These are phyloP conservation scores for Microascus cirrosus DNA, from an alignment of 2,329 filamentous ascomycete species.

Conservation along the genomic window DNA sequence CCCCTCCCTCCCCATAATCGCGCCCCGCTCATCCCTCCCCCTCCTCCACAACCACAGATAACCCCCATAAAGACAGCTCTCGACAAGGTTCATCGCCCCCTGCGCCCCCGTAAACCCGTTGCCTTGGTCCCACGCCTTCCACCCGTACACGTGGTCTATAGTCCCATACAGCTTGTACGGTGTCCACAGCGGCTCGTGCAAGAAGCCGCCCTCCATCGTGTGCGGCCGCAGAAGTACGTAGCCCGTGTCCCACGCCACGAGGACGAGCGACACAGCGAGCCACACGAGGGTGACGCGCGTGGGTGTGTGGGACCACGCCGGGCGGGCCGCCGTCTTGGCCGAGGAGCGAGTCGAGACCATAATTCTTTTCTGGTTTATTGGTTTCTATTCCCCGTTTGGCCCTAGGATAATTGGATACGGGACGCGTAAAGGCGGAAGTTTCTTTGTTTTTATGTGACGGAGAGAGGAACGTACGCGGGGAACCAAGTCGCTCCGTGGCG, in stretches of 20 bases:
- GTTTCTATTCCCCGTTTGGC: not conserved
- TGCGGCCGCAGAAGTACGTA: constrained; percentile 74
- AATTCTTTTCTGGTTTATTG: not conserved
- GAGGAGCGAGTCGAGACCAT: not conserved
- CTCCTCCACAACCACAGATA: constrained; percentile 34
- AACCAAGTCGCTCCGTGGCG: no score
- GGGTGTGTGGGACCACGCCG: constrained; percentile 33
- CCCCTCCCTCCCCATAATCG: constrained; percentile 29
- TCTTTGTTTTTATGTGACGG: not conserved
- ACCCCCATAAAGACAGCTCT: constrained; percentile 52
- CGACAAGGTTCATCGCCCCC: constrained; percentile 54
- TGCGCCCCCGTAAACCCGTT: constrained; percentile 75
- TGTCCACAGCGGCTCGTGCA: constrained; percentile 62
- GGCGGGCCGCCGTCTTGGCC: constrained; percentile 8
- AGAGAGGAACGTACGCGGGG: not conserved
- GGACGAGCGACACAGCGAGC: constrained; percentile 63
- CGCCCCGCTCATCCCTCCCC: constrained; percentile 12
- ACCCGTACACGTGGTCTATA: constrained; percentile 75
- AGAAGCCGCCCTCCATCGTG: constrained; percentile 66
- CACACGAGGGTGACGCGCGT: constrained; percentile 45
- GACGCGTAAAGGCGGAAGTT: not conserved
- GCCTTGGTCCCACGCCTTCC: constrained; percentile 53
- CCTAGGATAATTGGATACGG: not conserved
- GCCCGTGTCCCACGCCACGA: constrained; percentile 70
- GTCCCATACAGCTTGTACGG: constrained; percentile 74